Evolutionary conservation across 1,284 basidiomycete genomes (phyloP), one percentile per base, ranked within the genome.

Genomic region (Coniophora puteana): DNA sequence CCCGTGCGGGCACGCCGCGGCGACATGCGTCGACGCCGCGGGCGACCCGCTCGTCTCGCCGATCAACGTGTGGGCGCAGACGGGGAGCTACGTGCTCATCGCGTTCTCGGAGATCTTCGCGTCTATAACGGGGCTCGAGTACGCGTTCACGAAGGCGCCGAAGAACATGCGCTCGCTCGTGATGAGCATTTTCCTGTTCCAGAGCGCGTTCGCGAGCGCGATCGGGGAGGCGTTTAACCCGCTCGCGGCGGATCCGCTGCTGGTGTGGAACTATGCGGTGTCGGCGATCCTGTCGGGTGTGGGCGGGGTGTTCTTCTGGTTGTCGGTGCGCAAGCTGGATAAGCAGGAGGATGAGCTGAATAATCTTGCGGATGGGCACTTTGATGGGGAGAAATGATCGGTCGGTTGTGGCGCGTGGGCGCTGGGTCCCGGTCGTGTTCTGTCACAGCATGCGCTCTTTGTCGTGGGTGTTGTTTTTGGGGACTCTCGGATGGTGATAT

Each of bases 61-160:
- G 12, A 63, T 91, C 34, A 87, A 83, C 51, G 85, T 91, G 8
- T 89, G 86, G 87, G 78, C 83, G 40, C 83, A 87, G 55, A 75
- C 75, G 8, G 81, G 78, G 51, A n/a, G n/a, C 17, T 86, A 84
- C 57, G 61, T 87, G 41, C 64, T 89, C 24, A 72, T 88, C 51
- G 83, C 81, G 4, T 69, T 85, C 53, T 80, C 76, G 52, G 82
- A 89, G 67, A 90, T 94, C 56, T 76, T 94, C 40, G 88, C 89
- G 1, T 88, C 84, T 7, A 89, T 94, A 63, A 92, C 89, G 0
- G 82, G 83, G 8, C 70, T 87, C 50, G 91, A 94, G 62, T 92
- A 92, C 59, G 91, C 89, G n/a, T 92, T 88, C 69, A 89, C 85
- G 45, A 92, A 90, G 58, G 83, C 84, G 11, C 86, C 88, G 10